Conservation (phyloP, 495 filamentous ascomycete species). For the Talaromyces adpressus region DNA sequence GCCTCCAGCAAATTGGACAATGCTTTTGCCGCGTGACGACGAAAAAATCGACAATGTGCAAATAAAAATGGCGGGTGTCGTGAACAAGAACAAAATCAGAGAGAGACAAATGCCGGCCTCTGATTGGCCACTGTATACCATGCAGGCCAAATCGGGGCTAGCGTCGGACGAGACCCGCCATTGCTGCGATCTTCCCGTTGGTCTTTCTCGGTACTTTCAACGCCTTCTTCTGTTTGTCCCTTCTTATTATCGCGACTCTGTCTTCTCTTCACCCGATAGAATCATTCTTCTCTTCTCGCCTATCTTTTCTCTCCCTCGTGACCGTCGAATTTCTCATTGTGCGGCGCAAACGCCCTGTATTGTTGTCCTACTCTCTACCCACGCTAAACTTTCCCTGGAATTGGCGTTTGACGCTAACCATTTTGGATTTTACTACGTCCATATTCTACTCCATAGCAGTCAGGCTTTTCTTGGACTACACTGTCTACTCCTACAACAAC, state of each 20-base stretch:
- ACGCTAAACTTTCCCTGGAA: neutral
- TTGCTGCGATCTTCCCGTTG: neutral
- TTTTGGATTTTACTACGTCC: neutral
- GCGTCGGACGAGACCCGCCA: neutral
- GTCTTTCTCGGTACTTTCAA: neutral
- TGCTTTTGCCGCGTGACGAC: neutral
- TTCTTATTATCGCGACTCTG: neutral
- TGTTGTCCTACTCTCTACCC: neutral
- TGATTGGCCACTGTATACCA: neutral
- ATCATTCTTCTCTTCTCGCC: neutral
- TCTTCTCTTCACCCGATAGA: neutral
- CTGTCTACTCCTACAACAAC: neutral
- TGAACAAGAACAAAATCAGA: neutral
- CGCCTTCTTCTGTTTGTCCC: neutral
- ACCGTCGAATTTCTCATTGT: neutral
- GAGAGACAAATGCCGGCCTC: neutral
- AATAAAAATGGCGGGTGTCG: neutral
- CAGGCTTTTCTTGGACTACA: neutral
- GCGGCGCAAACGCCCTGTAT: neutral
- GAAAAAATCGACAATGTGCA: neutral
- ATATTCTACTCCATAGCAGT: neutral
- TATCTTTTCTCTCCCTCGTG: neutral
- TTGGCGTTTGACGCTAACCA: neutral
- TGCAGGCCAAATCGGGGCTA: neutral
- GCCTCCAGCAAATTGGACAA: too few species aligned